These are phyloP conservation scores for Lantana camara DNA, from an alignment of 257 asterid species.

Conservation along the genomic window DNA sequence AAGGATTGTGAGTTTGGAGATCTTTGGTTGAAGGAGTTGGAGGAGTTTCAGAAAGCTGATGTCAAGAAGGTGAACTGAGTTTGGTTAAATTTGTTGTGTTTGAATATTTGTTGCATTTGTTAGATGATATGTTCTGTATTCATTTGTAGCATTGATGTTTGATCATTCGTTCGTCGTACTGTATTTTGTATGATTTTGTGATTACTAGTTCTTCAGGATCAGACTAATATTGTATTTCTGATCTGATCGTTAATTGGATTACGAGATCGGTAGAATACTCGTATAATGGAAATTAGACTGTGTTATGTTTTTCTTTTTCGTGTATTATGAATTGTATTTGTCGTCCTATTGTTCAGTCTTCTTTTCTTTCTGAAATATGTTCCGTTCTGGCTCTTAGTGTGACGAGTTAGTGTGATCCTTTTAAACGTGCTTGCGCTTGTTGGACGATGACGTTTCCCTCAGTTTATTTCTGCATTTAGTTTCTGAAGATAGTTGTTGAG, in stretches of 20 bases:
- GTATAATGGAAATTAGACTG: neutral
- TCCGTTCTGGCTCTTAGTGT: too few relatives aligned
- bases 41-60: slow-evolving; percentile 47
- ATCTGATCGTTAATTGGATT: neutral
- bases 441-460: too few relatives aligned
- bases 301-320: too few relatives aligned
- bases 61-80: slow-evolving; percentile 36
- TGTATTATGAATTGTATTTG: too few relatives aligned
- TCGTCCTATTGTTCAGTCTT: too few relatives aligned
- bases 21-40: slow-evolving; percentile 79
- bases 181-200: neutral
- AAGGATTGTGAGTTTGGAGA: slow-evolving; percentile 87
- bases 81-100: neutral
- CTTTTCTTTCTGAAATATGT: too few relatives aligned
- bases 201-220: slow-evolving; percentile 11
- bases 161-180: slow-evolving; percentile 12
- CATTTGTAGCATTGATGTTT: slow-evolving; percentile 19
- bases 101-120: neutral
- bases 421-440: too few relatives aligned
- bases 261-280: slow-evolving; percentile 3
- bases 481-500: neutral
- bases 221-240: slow-evolving; percentile 2
- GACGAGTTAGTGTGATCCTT: too few relatives aligned
- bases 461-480: too few relatives aligned
- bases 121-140: neutral